Conservation (phyloP, 495 filamentous ascomycete species). For the Tuber aestivum region DNA sequence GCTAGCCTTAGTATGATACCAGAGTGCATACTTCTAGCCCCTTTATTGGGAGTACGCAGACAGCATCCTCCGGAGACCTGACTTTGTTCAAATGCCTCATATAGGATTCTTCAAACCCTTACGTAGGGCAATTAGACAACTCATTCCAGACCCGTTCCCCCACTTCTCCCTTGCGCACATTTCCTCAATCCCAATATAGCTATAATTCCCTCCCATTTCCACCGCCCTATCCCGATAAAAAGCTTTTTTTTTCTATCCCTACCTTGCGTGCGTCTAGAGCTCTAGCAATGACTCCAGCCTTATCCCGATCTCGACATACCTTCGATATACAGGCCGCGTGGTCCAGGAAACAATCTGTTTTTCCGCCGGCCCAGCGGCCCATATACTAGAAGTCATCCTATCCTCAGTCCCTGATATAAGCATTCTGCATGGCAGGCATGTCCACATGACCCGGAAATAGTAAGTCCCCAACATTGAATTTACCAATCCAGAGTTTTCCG, state of each 20-base stretch:
- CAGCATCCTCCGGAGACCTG: neutral
- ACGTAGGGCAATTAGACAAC: neutral
- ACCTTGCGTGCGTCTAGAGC: neutral
- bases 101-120: neutral
- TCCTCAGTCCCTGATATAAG: neutral
- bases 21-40: too few relatives aligned
- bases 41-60: neutral
- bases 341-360: neutral
- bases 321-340: neutral
- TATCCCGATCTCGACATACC: neutral
- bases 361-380: neutral
- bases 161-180: neutral
- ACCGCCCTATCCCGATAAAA: neutral
- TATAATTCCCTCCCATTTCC: neutral
- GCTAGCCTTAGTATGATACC: too few relatives aligned
- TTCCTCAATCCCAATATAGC: neutral
- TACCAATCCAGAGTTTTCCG: neutral
- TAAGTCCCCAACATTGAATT: neutral
- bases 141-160: neutral
- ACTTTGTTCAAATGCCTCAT: neutral
- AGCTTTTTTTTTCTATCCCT: neutral
- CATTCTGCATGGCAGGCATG: neutral
- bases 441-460: neutral
- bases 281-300: neutral
- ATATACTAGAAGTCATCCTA: neutral